Base-by-base conservation (phyloP, 2,329 filamentous ascomycete genomes). In the Aspergillus pseudoglaucus region DNA sequence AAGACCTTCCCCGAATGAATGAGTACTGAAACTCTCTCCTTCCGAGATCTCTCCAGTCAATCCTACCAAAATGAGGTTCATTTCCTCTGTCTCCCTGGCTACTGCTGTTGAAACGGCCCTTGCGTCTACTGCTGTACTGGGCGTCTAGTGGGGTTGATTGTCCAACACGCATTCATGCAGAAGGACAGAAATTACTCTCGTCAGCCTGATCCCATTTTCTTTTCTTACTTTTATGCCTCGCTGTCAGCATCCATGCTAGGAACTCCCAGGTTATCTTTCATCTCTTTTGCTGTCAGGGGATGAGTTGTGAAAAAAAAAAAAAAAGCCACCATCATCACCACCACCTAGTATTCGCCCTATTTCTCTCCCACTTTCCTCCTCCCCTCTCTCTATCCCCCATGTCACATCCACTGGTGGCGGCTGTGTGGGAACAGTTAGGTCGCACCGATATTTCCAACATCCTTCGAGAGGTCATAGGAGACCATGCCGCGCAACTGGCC, bases 391-490 rank as follows among this genome's bases (percentile, higher is more conserved):
- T 35, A n/a, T n/a, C n/a, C 57, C 50, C 50, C 46, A 60, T 60
- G 58, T 60, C 58, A 53, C 63, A 67, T 55, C 59, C 50, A 49
- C 58, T 59, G 39, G 59, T 67, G 53, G 63, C 64, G 45, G 60
- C 61, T 51, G 63, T 65, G 46, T 68, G 64, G 63, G 58, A 63
- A 52, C 59, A 62, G 46, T 58, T 68, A 44, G 62, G 60, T 41
- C 62, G 63, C 47, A 56, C 60, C 53, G 63, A 68, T 52, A 54
- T 65, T 44, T 56, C 62, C 10, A 62, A 58, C 48, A 65, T 65
- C 33, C 50, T 68, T 7, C 56, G 62, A 33, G 65, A 68, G 45
- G 63, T 68, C 42, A 61, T 67, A 43, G 65, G 64, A 8, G 59
- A 67, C 42, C 63, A 67, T 53, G 59, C 62, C 15, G 48, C 64